A percentile compares a stretch with the other conserved stretches of the same genome.
Conservation (phyloP, 768 basidiomycete species). For the Tricholoma saponaceum region DNA sequence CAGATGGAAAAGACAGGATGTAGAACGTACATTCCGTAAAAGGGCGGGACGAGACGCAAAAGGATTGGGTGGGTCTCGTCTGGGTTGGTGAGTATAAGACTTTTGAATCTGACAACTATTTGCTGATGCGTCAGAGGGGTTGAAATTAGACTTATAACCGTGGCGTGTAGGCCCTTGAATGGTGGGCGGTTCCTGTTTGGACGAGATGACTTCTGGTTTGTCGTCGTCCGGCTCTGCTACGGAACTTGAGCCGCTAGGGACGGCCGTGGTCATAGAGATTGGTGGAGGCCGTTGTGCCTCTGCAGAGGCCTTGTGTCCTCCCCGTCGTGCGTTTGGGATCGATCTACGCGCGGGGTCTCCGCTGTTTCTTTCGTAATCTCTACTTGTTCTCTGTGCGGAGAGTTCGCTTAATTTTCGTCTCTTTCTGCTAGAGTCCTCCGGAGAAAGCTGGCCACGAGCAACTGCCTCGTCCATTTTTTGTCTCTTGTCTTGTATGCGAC, state of each 20-base stretch:
- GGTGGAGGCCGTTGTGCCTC: neutral
- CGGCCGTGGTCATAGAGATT: neutral
- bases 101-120: conserved; percentile 1
- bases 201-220: conserved; percentile 56
- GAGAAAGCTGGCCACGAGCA: conserved; percentile 70
- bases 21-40: conserved; percentile 66
- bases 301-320: neutral
- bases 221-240: conserved; percentile 33
- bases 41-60: conserved; percentile 68
- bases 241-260: neutral
- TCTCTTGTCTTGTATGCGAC: conserved; percentile 75
- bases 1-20: neutral
- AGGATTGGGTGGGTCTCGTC: conserved; percentile 51
- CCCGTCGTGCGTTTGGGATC: conserved; percentile 4
- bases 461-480: conserved; percentile 73
- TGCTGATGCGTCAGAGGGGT: neutral
- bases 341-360: conserved; percentile 9
- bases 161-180: neutral
- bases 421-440: conserved; percentile 43
- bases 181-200: conserved; percentile 32
- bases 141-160: neutral
- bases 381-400: neutral
- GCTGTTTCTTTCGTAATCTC: conserved; percentile 7
- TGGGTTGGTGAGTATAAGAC: conserved; percentile 18
- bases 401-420: conserved; percentile 29